These are phyloP conservation scores for Vigna trinervia DNA, from an alignment of 306 rosid species.

Conservation along the genomic window DNA sequence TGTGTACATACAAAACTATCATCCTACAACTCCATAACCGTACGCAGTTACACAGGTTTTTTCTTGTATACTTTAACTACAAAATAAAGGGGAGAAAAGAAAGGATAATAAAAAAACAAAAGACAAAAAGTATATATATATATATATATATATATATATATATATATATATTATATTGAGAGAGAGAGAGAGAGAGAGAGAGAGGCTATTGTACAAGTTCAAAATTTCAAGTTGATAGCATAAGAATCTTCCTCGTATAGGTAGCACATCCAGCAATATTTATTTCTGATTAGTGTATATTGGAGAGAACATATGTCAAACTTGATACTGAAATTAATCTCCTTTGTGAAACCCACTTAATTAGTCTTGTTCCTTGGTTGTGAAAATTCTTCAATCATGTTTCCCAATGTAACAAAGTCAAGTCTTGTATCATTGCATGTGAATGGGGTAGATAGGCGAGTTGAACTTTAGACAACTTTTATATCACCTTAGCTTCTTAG, in stretches of 20 bases:
- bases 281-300: background rate
- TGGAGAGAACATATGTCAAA: slow-evolving; percentile 17
- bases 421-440: slow-evolving; percentile 33
- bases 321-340: slow-evolving; percentile 35
- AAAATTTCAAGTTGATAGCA: background rate
- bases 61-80: background rate
- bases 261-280: slow-evolving; percentile 4
- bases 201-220: slow-evolving; percentile 18
- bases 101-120: background rate
- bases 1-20: background rate
- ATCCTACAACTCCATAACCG: background rate
- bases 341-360: slow-evolving; percentile 17
- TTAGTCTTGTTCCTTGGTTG: slow-evolving; percentile 28
- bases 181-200: background rate
- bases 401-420: slow-evolving; percentile 18
- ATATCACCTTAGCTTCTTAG: slow-evolving; percentile 15
- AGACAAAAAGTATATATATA: background rate
- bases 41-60: background rate
- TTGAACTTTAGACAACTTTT: slow-evolving; percentile 11
- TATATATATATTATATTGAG: too few species aligned
- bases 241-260: background rate
- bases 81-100: background rate
- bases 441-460: slow-evolving; percentile 27
- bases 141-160: too few species aligned
- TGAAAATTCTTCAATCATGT: slow-evolving; percentile 29